Conservation (phyloP, 2,329 filamentous ascomycete genomes). For the Botryotinia narcissicola region DNA sequence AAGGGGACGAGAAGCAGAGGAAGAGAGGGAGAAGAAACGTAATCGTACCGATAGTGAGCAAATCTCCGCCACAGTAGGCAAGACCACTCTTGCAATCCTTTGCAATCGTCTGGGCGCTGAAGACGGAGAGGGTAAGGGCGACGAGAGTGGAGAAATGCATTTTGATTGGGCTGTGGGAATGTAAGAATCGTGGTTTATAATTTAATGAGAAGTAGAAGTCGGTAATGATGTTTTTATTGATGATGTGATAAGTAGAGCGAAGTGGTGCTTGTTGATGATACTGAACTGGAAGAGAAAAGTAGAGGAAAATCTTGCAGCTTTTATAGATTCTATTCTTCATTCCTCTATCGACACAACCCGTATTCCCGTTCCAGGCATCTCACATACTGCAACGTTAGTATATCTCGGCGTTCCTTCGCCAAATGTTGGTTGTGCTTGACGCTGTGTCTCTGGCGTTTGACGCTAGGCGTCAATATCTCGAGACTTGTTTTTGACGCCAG, state of each 20-base stretch:
- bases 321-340: not conserved
- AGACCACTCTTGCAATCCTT: fast-evolving
- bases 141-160: not conserved
- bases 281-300: not conserved
- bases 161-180: not conserved
- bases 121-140: not conserved
- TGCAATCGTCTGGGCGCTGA: not conserved
- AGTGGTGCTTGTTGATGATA: not conserved
- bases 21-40: not conserved
- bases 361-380: not conserved
- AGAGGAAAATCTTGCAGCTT: not conserved
- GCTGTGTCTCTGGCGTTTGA: not conserved
- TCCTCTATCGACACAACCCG: not conserved
- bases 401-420: not conserved
- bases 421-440: not conserved
- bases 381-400: not conserved
- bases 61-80: not conserved
- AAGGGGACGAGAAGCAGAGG: not conserved
- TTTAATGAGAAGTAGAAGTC: not conserved
- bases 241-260: not conserved
- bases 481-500: not conserved
- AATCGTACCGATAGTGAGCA: not conserved
- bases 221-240: not conserved
- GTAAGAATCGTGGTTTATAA: not conserved
- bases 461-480: not conserved